Evolutionary conservation across 2,329 filamentous ascomycete genomes (phyloP), one percentile per base, ranked within the genome.

Genomic region (Botryosphaeria agaves): DNA sequence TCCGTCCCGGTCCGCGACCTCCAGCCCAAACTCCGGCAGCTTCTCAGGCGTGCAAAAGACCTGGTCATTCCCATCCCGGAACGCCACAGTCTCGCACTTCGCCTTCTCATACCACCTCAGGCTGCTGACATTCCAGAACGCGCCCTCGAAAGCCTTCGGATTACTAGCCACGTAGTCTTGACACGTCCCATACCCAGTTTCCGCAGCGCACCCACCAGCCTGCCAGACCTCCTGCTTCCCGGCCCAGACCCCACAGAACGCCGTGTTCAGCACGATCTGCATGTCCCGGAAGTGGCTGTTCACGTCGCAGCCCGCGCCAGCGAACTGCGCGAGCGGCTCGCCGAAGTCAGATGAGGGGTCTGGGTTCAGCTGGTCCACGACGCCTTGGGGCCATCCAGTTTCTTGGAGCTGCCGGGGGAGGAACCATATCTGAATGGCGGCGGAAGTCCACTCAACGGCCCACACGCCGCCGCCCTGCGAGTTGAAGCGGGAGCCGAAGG

Each of bases 211-310:
- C 26, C 66, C 62, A 35, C 73, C 63, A 18, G 50, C 45, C 29
- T 46, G 44, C 76, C 78, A 92, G 19, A 74, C 70, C 4, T 17
- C 42, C 31, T 30, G 28, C 25, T 58, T 49, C 15, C 81, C 81
- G 5, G 84, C 84, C 84, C 84, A 93, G 46, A 77, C 70, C 14
- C 85, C 85, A 52, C 85, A 94, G 51, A 92, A 82, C 5, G 78
- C 79, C 1, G 75, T 89, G 55, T 87, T 72, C 52, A 89, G 75
- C 38, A 87, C 69, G 38, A 94, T 72, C 42, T 76, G 69, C 57
- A 92, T 68, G 35, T 76, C 54, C 35, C 59, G 58, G 58, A 94
- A 91, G 51, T 76, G 66, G 2, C 54, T 39, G 36, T 73, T 60
- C 38, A 92, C 77, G 41, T 85, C 58, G 54, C 87, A 94, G 33